A percentile compares a stretch with the other conserved stretches of the same genome.
These are phyloP conservation scores for Exsudoporus frostii DNA, from an alignment of 768 basidiomycete species.

Conservation along the genomic window DNA sequence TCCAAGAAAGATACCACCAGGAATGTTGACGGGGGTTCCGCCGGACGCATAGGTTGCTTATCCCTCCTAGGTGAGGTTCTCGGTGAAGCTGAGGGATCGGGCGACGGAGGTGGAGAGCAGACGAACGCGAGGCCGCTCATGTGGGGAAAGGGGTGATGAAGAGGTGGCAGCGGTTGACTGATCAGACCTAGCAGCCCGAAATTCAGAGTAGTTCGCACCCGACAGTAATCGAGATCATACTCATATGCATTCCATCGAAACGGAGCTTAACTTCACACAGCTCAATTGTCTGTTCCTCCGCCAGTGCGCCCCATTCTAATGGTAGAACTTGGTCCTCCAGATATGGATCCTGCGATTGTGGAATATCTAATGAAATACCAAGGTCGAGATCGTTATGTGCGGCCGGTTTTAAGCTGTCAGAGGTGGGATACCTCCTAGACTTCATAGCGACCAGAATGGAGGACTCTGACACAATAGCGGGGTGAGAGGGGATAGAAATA, in stretches of 20 bases:
- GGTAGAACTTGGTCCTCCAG: constrained; percentile 24
- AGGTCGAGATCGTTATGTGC: constrained; percentile 44
- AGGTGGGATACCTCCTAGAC: constrained; percentile 47
- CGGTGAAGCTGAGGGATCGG: constrained; percentile 24
- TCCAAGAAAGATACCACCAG: constrained; percentile 55
- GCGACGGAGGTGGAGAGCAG: constrained; percentile 33
- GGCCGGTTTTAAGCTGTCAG: constrained; percentile 26
- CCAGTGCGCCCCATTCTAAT: constrained; percentile 50
- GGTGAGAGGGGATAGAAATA: background rate
- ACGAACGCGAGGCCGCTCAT: constrained; percentile 49
- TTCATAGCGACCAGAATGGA: constrained; percentile 63
- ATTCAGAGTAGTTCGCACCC: background rate
- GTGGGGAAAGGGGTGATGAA: constrained; percentile 36
- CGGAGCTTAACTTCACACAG: constrained; percentile 56
- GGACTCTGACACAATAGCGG: constrained; percentile 38
- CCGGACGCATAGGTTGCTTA: constrained; percentile 17
- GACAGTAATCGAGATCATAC: constrained; percentile 32
- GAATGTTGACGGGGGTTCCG: constrained; percentile 38
- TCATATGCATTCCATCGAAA: constrained; percentile 42
- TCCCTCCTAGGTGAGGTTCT: constrained; percentile 30
- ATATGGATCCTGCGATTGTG: constrained; percentile 10
- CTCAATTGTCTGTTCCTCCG: constrained; percentile 59
- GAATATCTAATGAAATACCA: constrained; percentile 25
- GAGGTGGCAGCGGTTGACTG: constrained; percentile 43
- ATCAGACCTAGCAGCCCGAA: constrained; percentile 34